Percentiles rank a stretch among this genome's conserved stretches.
Evolutionary conservation across 2,329 filamentous ascomycete species (phyloP).

Genomic region (Apiospora hydei): DNA sequence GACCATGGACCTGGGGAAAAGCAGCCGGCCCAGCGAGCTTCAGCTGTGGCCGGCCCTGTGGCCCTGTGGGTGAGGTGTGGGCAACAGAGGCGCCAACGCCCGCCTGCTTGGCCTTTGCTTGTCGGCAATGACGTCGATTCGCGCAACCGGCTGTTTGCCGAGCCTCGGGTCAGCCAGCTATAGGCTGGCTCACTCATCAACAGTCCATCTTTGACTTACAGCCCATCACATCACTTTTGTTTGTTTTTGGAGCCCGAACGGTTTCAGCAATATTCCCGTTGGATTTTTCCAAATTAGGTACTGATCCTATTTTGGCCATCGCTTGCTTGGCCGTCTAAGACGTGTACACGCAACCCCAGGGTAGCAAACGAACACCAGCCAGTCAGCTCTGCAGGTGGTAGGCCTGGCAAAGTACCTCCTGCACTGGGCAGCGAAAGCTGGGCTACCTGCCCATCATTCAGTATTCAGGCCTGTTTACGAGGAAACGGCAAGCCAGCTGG

Average conservation of each 20-base stretch:
- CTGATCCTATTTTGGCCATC: neutral
- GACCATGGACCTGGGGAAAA: neutral
- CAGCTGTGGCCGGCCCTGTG: neutral
- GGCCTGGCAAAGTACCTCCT: neutral
- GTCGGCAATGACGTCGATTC: slow-evolving; percentile 9
- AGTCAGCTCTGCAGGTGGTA: neutral
- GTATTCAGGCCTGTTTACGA: neutral
- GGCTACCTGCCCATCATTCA: neutral
- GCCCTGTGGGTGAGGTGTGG: neutral
- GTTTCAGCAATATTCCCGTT: neutral
- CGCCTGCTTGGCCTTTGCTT: neutral
- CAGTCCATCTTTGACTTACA: neutral
- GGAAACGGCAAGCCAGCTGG: neutral
- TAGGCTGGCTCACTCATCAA: neutral
- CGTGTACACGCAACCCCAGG: slow-evolving; percentile 11
- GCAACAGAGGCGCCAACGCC: neutral
- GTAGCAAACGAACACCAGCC: slow-evolving; percentile 1
- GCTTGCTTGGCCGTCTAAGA: too few species aligned
- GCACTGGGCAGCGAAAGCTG: neutral
- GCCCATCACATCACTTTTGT: neutral
- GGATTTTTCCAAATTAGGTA: neutral
- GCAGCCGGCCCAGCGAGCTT: neutral
- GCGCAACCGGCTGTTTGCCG: slow-evolving; percentile 1
- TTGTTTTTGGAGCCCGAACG: neutral
- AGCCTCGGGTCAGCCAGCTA: slow-evolving; percentile 10